Evolutionary conservation across 768 basidiomycete genomes (phyloP), one percentile per base, ranked within the genome.

Genomic region (Exsudoporus frostii): DNA sequence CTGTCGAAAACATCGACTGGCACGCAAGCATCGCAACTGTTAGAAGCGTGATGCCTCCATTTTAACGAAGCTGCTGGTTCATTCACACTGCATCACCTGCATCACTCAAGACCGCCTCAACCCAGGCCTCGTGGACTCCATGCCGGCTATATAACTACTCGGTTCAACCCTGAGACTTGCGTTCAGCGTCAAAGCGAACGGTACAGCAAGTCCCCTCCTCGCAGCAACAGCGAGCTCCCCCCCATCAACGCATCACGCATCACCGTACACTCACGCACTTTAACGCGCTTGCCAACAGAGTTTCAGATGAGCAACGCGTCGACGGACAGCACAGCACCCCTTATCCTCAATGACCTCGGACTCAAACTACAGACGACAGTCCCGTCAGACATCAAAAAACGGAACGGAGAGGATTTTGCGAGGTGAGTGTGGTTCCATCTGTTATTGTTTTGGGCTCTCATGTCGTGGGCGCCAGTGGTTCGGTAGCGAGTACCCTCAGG

Each of bases 401-500:
- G 41, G 7, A 34, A 20, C 0, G 20, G 36, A 8, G 41, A 39
- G 15, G 37, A 19, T 37, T n/a, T n/a, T n/a, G 13, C n/a, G 45
- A 60, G 54, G 64, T 66, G 17, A 19, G 20, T 2, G 2, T n/a
- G 14, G 13, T 29, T 25, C 32, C 4, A 19, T 39, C 24, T 9
- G 13, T 14, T n/a, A 40, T 29, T 34, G 20, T n/a, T 43, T 29
- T 34, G 20, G 27, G 17, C 13, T 7, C 34, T 50, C 34, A 47
- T 17, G 22, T 11, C 19, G 1, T 20, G 11, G 6, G 7, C 14
- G 3, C 6, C 20, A 59, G 55, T 6, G 9, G 10, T 2, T 49
- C 51, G 14, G 41, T 46, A 4, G 42, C 53, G 24, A 64, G 50
- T n/a, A 65, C 60, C 17, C 65, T 65, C 57, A 54, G 6, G 45